These are phyloP conservation scores for Polygonum aviculare DNA, from an alignment of 148 eudicot genomes.

Conservation along the genomic window DNA sequence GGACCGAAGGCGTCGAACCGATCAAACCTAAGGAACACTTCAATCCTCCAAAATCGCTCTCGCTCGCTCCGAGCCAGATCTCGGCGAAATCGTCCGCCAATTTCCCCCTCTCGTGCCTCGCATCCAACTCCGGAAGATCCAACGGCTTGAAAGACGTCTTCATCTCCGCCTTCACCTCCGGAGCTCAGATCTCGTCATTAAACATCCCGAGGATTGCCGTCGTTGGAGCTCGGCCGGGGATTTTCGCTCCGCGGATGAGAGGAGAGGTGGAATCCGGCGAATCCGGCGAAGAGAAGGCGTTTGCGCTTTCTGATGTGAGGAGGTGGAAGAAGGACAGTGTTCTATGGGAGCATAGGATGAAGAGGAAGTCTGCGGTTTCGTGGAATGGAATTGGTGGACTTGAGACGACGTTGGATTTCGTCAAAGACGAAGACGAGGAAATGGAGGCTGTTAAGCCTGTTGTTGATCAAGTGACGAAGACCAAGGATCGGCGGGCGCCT, in stretches of 20 bases:
- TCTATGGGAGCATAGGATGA: conserved; percentile 41
- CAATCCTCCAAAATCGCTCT: conserved; percentile 15
- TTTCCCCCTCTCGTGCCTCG: conserved; percentile 29
- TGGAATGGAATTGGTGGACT: conserved; percentile 33
- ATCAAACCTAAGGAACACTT: conserved; percentile 14
- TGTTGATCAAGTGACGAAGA: conserved; percentile 10
- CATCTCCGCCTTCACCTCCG: conserved; percentile 24
- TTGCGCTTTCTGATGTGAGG: conserved; percentile 27
- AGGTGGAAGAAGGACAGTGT: conserved; percentile 35
- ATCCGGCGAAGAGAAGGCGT: conserved; percentile 19
- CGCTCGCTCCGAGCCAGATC: conserved; percentile 18
- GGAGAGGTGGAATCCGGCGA: conserved; percentile 15
- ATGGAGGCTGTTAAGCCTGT: conserved; percentile 1
- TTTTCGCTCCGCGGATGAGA: conserved; percentile 24
- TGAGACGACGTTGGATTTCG: conserved; percentile 23
- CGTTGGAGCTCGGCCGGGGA: conserved; percentile 42
- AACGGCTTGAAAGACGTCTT: conserved; percentile 27
- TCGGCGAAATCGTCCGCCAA: conserved; percentile 17
- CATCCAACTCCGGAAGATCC: conserved; percentile 12
- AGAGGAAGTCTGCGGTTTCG: conserved; percentile 38
- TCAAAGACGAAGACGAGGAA: conserved; percentile 18
- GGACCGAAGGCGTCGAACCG: conserved; percentile 34
- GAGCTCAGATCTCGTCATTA: conserved; percentile 6
- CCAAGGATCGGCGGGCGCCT: conserved; percentile 23
- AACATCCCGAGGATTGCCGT: conserved; percentile 42